Evolutionary conservation across 768 basidiomycete species (phyloP), one percentile per base, ranked within the genome.

Genomic region (Agaricus blazei): DNA sequence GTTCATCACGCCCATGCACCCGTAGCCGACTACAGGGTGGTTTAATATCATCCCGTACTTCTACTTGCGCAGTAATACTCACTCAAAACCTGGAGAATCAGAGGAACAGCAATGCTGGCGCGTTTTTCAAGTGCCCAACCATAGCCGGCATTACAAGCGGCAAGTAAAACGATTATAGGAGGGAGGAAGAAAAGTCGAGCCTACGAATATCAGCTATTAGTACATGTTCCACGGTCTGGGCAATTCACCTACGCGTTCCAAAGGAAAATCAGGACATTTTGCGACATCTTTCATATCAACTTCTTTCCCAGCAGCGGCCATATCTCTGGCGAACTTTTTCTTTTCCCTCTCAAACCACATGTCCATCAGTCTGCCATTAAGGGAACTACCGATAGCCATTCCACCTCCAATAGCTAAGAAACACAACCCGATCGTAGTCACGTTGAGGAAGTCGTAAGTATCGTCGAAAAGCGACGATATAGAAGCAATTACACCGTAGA

Each of bases 401-500:
- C 92, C 93, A 14, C 81, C 78, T 1, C 90, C 93, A 49, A 87
- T 78, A 1, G 84, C 81, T 52, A 93, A 70, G 71, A 85, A 94
- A 66, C 88, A 92, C 4, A 94, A 68, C 2, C 92, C 92, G 31
- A 89, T 76, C 24, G 80, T 75, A 3, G 83, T 82, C 58, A 88
- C 79, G 54, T 67, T 77, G 19, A 90, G 72, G 58, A 68, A 76
- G 0, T 83, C 77, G 59, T 93, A 92, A 1, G 75, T 70, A 1
- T 68, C 58, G 48, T 75, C 70, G 64, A 90, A 84, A 0, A 85
- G 72, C 0, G 84, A 78, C 1, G 87, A 83, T 14, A 86, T 74
- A 1, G 80, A 80, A 0, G 88, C 79, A 1, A 74, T 77, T 29
- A 86, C 78, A 36, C 75, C 78, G 59, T 87, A 87, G 62, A 81